Evolutionary conservation across 805 yeast species (phyloP), one percentile per base, ranked within the genome.

Genomic region (Tetrapisispora arboricola): DNA sequence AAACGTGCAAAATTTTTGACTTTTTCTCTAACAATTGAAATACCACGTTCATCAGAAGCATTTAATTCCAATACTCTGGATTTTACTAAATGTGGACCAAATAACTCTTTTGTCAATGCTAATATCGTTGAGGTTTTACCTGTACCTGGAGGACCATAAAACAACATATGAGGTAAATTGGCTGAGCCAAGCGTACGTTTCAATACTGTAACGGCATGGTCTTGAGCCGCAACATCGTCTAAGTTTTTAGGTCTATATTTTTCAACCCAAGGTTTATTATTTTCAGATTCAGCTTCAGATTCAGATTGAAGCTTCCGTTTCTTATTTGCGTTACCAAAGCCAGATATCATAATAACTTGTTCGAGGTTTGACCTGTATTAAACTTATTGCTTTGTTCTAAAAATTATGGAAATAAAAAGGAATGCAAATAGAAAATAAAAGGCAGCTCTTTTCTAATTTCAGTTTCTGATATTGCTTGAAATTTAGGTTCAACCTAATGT

Each of bases 61-160:
- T 85, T 85, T 49, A 85, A 66, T 57, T 85, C 95, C 44, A 85
- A 61, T 1, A 85, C 92, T 52, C 95, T 71, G 15, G 78, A 61
- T 51, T 78, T 80, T 56, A 72, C 72, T 30, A 85, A 66, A 6
- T 60, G 61, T 2, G 94, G 94, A 0, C 85, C 95, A 58, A 78
- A 85, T 24, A 85, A 60, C 54, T 84, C 85, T 49, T 74, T 80
- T 3, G 94, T 86, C 49, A 85, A 65, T 3, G 95, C 95, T 42
- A 86, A 65, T 24, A 85, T 80, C 0, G 95, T 86, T 2, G 95
- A 84, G 0, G 95, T 85, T 54, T 85, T 85, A 47, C 95, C 95
- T 0, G 94, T 85, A 16, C 95, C 95, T 36, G 95, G 95, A 1
- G 95, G 95, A 0, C 95, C 95, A 57, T 85, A 86, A 64, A 85